These are phyloP conservation scores for Cardiosporidium cionae DNA, from an alignment of 169 alveolate species.

Conservation along the genomic window DNA sequence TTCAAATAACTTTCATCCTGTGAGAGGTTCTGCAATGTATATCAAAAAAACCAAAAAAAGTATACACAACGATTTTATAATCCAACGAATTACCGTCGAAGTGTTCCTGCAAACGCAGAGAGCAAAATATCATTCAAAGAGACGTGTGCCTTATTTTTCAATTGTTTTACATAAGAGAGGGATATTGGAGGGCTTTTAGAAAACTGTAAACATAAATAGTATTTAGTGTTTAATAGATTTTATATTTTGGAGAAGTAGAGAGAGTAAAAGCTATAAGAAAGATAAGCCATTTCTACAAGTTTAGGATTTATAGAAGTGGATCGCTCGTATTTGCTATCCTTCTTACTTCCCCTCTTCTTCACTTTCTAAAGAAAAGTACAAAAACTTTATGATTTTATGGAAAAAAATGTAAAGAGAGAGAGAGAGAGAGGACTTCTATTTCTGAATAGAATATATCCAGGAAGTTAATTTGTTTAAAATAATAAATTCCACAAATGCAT, in stretches of 20 bases:
- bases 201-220: not conserved
- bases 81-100: too few species aligned
- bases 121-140: constrained; percentile 3
- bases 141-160: not conserved
- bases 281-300: not conserved
- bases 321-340: not conserved
- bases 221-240: not conserved
- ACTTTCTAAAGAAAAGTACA: too few species aligned
- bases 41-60: not conserved
- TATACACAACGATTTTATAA: not conserved
- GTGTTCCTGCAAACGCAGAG: constrained; percentile 1
- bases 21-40: not conserved
- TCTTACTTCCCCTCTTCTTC: too few species aligned
- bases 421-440: too few species aligned
- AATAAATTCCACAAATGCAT: too few species aligned
- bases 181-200: not conserved
- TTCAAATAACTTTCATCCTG: not conserved
- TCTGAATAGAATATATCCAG: too few species aligned
- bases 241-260: not conserved
- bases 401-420: too few species aligned
- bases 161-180: not conserved
- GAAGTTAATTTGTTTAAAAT: too few species aligned
- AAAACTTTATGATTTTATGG: not conserved
- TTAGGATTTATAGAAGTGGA: not conserved
- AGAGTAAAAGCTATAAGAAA: not conserved